A percentile compares a stretch with the other conserved stretches of the same genome.
Conservation (phyloP, 345 rosid genomes). For the Euphorbia peplus region DNA sequence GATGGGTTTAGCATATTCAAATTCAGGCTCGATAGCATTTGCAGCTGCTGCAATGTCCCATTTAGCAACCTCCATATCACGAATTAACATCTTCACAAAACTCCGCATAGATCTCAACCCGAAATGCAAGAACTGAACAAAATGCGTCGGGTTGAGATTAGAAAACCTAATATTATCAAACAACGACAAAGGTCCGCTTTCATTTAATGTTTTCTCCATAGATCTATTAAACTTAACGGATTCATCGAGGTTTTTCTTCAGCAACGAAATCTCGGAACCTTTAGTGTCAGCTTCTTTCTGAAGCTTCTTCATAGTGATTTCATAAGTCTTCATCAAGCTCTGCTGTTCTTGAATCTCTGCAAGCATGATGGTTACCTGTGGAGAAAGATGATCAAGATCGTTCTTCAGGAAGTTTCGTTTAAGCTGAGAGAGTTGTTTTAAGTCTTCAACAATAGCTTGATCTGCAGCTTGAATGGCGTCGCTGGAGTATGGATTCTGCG, state of each 20-base stretch:
- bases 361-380: constrained; percentile 79
- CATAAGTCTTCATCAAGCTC: constrained; percentile 81
- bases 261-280: constrained; percentile 34
- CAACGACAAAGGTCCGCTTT: constrained; percentile 56
- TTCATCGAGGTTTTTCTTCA: constrained; percentile 39
- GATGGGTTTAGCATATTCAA: constrained; percentile 38
- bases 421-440: constrained; percentile 62
- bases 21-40: constrained; percentile 48
- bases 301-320: constrained; percentile 69
- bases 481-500: constrained; percentile 76
- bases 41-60: constrained; percentile 89
- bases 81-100: constrained; percentile 63
- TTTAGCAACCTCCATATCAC: constrained; percentile 70
- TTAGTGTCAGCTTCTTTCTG: constrained; percentile 48
- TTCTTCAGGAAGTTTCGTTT: constrained; percentile 63
- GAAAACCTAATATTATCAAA: constrained; percentile 46
- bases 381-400: constrained; percentile 64
- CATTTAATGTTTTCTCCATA: constrained; percentile 58
- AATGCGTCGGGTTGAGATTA: constrained; percentile 43
- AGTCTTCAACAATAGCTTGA: constrained; percentile 80
- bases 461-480: constrained; percentile 79
- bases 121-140: constrained; percentile 52
- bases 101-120: constrained; percentile 51
- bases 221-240: constrained; percentile 41
- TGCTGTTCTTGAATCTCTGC: constrained; percentile 98